Percentiles rank a stretch among this genome's conserved stretches.
Conservation (phyloP, 257 asterid species). For the Mentha longifolia region DNA sequence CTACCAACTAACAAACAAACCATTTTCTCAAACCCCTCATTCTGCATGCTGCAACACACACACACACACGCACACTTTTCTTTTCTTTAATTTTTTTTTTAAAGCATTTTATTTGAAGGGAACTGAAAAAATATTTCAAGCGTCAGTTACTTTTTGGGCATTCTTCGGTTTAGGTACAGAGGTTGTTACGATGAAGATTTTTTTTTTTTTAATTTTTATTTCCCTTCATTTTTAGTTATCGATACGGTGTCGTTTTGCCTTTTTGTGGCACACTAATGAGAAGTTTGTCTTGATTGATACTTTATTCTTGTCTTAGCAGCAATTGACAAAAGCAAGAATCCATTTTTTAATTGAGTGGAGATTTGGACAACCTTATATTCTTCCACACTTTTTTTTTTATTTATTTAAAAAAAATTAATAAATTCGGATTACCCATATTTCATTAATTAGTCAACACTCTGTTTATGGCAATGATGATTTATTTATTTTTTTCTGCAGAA, state of each 20-base stretch:
- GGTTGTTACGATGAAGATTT: slow-evolving; percentile 22
- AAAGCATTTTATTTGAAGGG: no score
- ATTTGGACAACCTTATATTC: slow-evolving; percentile 39
- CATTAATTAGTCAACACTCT: not conserved
- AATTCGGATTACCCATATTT: not conserved
- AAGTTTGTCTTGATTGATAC: slow-evolving; percentile 40
- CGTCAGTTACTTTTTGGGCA: slow-evolving; percentile 18
- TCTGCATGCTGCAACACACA: slow-evolving; percentile 22
- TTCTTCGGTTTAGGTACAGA: slow-evolving; percentile 23
- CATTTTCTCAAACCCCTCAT: slow-evolving; percentile 1
- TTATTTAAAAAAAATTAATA: no score
- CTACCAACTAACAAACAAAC: slow-evolving; percentile 20
- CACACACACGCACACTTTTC: not conserved
- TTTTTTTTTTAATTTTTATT: not conserved
- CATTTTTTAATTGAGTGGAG: slow-evolving; percentile 59
- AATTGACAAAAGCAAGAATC: slow-evolving; percentile 55
- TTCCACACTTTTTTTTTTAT: not conserved
- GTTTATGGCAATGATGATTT: not conserved
- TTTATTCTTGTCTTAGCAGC: slow-evolving; percentile 56
- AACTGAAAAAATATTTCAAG: slow-evolving; percentile 6
- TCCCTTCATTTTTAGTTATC: not conserved
- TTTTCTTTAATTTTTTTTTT: not conserved
- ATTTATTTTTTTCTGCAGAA: no score
- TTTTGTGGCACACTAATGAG: slow-evolving; percentile 33
- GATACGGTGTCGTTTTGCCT: not conserved